Conservation (phyloP, 2,329 filamentous ascomycete genomes). For the Sclerotinia trifoliorum region DNA sequence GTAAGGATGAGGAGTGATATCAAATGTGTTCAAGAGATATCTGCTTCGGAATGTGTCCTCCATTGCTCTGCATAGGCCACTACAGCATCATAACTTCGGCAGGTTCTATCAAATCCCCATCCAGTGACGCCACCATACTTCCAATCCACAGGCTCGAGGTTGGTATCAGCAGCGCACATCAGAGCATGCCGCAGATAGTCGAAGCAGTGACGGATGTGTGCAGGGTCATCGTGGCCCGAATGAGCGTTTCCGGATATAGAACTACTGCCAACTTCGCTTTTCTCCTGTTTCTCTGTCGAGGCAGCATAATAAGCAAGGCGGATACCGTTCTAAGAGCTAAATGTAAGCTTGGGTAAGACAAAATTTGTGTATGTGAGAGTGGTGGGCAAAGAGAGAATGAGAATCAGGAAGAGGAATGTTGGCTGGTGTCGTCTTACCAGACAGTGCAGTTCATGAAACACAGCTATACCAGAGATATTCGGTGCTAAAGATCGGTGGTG, state of each 20-base stretch:
- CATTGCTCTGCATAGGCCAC: background rate
- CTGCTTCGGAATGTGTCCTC: background rate
- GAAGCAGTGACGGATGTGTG: slow-evolving; percentile 4
- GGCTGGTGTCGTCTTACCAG: background rate
- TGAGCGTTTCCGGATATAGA: background rate
- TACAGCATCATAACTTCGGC: background rate
- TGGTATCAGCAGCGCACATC: background rate
- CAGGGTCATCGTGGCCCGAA: background rate
- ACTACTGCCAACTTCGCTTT: background rate
- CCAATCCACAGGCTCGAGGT: background rate
- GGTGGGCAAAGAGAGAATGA: background rate
- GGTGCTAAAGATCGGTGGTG: background rate
- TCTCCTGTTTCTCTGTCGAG: background rate
- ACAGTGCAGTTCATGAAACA: slow-evolving; percentile 2
- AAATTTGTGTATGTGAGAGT: background rate
- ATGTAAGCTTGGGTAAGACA: background rate
- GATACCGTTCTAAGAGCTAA: background rate
- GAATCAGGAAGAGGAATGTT: background rate
- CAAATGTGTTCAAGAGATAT: background rate
- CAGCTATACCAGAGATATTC: background rate
- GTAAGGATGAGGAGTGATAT: background rate
- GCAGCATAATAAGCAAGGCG: background rate
- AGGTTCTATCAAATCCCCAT: background rate
- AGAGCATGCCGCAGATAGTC: background rate
- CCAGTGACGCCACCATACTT: background rate